Percentiles rank a stretch among this genome's conserved stretches.
Evolutionary conservation across 2,329 filamentous ascomycete genomes (phyloP).

Genomic region (Trichoderma sp.): DNA sequence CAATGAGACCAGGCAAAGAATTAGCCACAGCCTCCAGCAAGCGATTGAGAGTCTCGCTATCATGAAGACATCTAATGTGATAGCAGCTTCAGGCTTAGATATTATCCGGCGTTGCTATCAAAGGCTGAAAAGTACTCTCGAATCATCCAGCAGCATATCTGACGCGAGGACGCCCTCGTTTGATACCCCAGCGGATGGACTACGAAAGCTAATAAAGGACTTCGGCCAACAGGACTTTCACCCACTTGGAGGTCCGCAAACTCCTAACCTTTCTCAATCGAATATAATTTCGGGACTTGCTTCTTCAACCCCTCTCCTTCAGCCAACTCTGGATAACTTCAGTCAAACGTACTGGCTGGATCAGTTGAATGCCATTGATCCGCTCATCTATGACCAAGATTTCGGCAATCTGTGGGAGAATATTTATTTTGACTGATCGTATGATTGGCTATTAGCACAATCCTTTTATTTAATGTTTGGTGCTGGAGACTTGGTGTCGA

Average conservation of each 20-base stretch:
- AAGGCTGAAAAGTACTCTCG: not conserved
- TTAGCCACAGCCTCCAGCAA: not conserved
- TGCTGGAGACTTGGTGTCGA: not conserved
- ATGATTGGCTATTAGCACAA: not conserved
- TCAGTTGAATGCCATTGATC: not conserved
- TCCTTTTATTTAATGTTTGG: not conserved
- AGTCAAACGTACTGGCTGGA: not conserved
- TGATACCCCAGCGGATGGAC: not conserved
- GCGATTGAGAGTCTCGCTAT: not conserved
- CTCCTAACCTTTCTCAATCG: not conserved
- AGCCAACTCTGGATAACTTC: not conserved
- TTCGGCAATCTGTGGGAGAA: not conserved
- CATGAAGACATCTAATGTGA: not conserved
- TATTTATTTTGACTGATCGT: not conserved
- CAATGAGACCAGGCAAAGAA: not conserved
- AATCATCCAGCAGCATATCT: not conserved
- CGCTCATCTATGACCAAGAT: not conserved
- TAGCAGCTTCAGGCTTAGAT: not conserved
- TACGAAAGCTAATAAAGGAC: not conserved
- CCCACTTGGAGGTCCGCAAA: not conserved
- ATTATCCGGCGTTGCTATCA: not conserved
- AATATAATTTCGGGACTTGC: not conserved
- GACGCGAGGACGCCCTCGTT: not conserved
- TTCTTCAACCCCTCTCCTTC: not conserved
- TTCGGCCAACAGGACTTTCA: not conserved